Percentiles rank a stretch among this genome's conserved stretches.
Conservation (phyloP, 1,139 yeast species). For the Lodderomyces oxycetoniae region DNA sequence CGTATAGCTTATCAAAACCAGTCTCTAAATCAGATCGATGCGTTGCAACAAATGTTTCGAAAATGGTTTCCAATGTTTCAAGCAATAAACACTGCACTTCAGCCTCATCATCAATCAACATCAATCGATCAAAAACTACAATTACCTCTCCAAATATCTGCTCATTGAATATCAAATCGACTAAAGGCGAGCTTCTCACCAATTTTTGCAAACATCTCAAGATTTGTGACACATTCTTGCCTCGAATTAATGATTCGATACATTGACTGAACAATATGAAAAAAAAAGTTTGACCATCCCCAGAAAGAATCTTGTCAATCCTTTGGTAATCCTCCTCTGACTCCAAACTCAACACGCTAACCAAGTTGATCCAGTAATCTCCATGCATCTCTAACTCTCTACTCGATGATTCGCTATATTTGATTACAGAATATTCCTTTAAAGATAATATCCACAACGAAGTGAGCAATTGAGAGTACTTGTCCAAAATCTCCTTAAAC, state of each 20-base stretch:
- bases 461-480: conserved; percentile 55
- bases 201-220: conserved; percentile 54
- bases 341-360: conserved; percentile 69
- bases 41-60: conserved; percentile 24
- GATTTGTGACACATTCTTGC: conserved; percentile 38
- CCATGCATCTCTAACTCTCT: conserved; percentile 56
- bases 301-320: conserved; percentile 38
- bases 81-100: conserved; percentile 52
- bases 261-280: conserved; percentile 83
- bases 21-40: conserved; percentile 39
- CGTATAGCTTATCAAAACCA: conserved; percentile 76
- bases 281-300: conserved; percentile 69
- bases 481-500: conserved; percentile 40
- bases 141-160: conserved; percentile 70
- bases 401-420: conserved; percentile 43
- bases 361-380: conserved; percentile 73
- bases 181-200: conserved; percentile 53
- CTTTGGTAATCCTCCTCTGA: conserved; percentile 47
- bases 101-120: conserved; percentile 52
- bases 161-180: conserved; percentile 59
- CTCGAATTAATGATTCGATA: conserved; percentile 63
- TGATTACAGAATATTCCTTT: conserved; percentile 67
- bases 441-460: conserved; percentile 78
- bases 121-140: conserved; percentile 70
- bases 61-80: conserved; percentile 52